Percentiles rank a stretch among this genome's conserved stretches.
Evolutionary conservation across 768 basidiomycete genomes (phyloP).

Genomic region (Leccinum ochraceum): DNA sequence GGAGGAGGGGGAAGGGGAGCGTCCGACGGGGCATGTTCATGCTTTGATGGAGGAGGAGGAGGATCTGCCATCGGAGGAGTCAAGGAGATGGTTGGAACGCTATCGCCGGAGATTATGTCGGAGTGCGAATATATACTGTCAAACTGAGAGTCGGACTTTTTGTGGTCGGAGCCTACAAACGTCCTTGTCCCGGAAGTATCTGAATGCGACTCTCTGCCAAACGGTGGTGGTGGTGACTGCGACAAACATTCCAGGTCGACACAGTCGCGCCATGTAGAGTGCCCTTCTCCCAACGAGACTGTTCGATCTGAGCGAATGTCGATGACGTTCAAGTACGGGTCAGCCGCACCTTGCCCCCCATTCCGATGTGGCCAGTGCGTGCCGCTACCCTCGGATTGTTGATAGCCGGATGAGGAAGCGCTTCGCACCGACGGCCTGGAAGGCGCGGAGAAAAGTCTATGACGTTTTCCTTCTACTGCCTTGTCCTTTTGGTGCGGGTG

Average conservation of each 20-base stretch:
- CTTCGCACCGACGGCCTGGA: background rate
- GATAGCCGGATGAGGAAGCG: background rate
- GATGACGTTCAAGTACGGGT: constrained; percentile 20
- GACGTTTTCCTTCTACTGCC: constrained; percentile 10
- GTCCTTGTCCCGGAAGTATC: constrained; percentile 26
- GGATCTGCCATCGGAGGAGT: constrained; percentile 6
- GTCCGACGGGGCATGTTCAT: background rate
- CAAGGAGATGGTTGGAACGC: background rate
- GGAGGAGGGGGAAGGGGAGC: background rate
- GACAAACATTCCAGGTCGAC: constrained; percentile 5
- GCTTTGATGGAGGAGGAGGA: constrained; percentile 4
- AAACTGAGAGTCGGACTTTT: constrained; percentile 1
- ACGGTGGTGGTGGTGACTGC: constrained; percentile 3
- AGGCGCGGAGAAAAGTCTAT: constrained; percentile 21
- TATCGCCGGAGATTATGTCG: constrained; percentile 5
- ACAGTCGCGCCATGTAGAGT: background rate
- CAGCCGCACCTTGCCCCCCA: background rate
- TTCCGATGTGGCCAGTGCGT: background rate
- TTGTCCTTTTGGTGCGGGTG: constrained; percentile 11
- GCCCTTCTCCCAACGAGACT: background rate
- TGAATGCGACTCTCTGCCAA: constrained; percentile 10
- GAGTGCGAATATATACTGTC: constrained; percentile 9
- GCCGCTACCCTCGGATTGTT: background rate
- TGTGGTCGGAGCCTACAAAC: constrained; percentile 7
- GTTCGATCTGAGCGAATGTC: constrained; percentile 18